A percentile compares a stretch with the other conserved stretches of the same genome.
Evolutionary conservation across 768 basidiomycete genomes (phyloP).

Genomic region (Mycena sanguinolenta): DNA sequence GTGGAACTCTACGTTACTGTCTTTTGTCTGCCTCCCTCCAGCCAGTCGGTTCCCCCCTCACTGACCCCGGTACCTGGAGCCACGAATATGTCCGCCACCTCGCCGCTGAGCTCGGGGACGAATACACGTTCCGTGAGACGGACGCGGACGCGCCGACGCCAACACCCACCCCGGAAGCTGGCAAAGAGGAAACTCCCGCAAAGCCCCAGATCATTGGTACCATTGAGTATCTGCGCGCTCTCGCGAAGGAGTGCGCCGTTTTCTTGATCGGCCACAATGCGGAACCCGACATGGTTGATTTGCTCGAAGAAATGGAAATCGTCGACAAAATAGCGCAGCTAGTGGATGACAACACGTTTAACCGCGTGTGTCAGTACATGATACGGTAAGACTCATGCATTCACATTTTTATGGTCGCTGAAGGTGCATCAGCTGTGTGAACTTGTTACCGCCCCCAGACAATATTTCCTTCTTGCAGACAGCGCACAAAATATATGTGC

Average conservation of each 20-base stretch:
- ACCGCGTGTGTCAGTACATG: constrained; percentile 96
- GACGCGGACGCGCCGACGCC: constrained; percentile 46
- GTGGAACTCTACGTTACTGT: constrained; percentile 94
- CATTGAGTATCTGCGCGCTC: constrained; percentile 78
- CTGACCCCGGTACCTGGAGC: constrained; percentile 97
- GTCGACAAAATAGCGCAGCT: constrained; percentile 81
- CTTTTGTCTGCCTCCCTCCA: constrained; percentile 82
- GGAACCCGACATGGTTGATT: constrained; percentile 97
- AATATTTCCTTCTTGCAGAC: constrained; percentile 90
- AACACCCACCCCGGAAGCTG: constrained; percentile 44
- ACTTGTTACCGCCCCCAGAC: constrained; percentile 92
- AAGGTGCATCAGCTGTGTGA: constrained; percentile 74
- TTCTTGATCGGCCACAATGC: constrained; percentile 96
- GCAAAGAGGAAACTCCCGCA: constrained; percentile 45
- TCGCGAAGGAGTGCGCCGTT: constrained; percentile 87
- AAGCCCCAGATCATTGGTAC: constrained; percentile 66
- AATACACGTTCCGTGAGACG: constrained; percentile 81
- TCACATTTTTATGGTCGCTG: constrained; percentile 9
- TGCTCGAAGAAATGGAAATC: constrained; percentile 93
- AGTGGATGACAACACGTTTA: constrained; percentile 90
- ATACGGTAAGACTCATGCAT: constrained; percentile 70
- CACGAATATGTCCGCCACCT: constrained; percentile 99
- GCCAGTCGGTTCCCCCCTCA: constrained; percentile 72
- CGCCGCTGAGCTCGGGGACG: constrained; percentile 95
- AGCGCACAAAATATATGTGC: constrained; percentile 90